Evolutionary conservation across 83 land plant species (phyloP).

Genomic region (Picea abies): DNA sequence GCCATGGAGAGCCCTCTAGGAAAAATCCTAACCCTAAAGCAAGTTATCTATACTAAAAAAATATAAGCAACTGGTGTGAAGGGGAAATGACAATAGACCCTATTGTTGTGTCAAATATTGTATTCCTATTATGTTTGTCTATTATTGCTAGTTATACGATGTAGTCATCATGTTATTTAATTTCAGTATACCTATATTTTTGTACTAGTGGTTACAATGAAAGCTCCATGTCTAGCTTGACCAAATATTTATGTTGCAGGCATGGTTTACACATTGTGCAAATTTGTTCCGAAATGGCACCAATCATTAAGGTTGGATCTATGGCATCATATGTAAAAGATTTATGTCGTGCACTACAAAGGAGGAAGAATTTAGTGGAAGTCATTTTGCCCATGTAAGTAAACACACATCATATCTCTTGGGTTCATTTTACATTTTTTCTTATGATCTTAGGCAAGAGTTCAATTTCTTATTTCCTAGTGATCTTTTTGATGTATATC

Average conservation of each 20-base stretch:
- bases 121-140: not conserved
- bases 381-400: slow-evolving; percentile 79
- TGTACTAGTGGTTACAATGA: not conserved
- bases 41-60: not conserved
- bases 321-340: slow-evolving; percentile 57
- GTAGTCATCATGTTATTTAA: not conserved
- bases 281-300: slow-evolving; percentile 76
- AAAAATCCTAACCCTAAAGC: not conserved
- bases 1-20: not conserved
- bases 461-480: not conserved
- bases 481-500: too few relatives aligned
- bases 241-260: slow-evolving; percentile 33
- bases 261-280: slow-evolving; percentile 63
- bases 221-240: not conserved
- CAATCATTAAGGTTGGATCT: slow-evolving; percentile 50
- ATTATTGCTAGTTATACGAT: not conserved
- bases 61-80: not conserved
- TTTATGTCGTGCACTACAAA: slow-evolving; percentile 56
- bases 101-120: too few relatives aligned
- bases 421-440: slow-evolving; percentile 1
- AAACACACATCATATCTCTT: not conserved
- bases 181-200: not conserved
- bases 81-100: not conserved
- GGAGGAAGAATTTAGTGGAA: slow-evolving; percentile 70
- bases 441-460: not conserved